phyloP scores from a whole-genome alignment of 805 yeast genomes.

The Candida sphagnicola region DNA sequence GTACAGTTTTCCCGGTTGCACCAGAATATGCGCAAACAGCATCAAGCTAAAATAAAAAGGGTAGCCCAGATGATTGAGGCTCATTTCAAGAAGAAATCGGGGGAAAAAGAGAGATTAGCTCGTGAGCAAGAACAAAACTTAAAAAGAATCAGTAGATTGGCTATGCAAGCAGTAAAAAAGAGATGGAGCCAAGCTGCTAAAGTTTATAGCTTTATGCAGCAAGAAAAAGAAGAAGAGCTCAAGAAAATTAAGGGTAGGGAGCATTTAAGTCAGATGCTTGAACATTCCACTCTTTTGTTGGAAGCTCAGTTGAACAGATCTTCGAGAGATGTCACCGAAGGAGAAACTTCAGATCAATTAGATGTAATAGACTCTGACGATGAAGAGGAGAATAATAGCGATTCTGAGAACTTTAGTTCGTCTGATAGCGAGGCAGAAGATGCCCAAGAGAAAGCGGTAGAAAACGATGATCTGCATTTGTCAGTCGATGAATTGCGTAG shows the following conservation, averaged over 20 bases:
- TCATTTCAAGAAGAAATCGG: constrained; percentile 80
- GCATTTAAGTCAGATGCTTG: constrained; percentile 81
- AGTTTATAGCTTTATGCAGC: constrained; percentile 69
- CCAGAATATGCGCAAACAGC: constrained; percentile 59
- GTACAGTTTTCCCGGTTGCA: constrained; percentile 65
- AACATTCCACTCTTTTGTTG: constrained; percentile 83
- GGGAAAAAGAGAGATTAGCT: constrained; percentile 79
- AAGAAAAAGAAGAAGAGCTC: constrained; percentile 73
- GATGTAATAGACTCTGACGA: constrained; percentile 20
- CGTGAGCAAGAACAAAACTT: constrained; percentile 73
- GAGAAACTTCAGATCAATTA: constrained; percentile 16
- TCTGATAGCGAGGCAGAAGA: constrained; percentile 19
- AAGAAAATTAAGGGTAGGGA: constrained; percentile 80
- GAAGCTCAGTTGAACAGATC: constrained; percentile 72
- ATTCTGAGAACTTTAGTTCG: constrained; percentile 9
- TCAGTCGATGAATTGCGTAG: constrained; percentile 52
- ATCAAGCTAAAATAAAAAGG: constrained; percentile 63
- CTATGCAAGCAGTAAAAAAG: constrained; percentile 80
- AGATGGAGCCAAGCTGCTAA: constrained; percentile 90
- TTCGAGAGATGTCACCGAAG: constrained; percentile 24
- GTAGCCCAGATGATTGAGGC: constrained; percentile 80
- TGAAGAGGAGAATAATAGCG: constrained; percentile 7
- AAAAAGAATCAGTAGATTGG: constrained; percentile 68
- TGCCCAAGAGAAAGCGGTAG: constrained; percentile 9
- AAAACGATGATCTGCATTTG: constrained; percentile 44